phyloP scores from a whole-genome alignment of 2,329 filamentous ascomycete species.

The Phialophora macrospora region DNA sequence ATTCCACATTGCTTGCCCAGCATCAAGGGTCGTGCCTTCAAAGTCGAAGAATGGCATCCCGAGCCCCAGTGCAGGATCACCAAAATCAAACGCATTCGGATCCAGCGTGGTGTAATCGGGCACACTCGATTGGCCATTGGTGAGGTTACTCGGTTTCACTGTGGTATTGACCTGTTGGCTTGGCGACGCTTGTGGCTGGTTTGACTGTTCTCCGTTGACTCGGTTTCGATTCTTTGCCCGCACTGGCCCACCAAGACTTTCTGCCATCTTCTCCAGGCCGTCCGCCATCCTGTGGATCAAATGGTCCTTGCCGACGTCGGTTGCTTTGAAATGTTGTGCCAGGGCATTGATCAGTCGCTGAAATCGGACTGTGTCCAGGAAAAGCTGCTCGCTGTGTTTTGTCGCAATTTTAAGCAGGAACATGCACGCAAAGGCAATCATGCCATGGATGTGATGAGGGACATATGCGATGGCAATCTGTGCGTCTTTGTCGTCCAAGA shows the following conservation, averaged over 20 bases:
- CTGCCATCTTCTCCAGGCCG: slow-evolving; percentile 44
- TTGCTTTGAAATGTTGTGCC: slow-evolving; percentile 41
- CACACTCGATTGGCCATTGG: slow-evolving; percentile 27
- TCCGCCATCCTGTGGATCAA: slow-evolving; percentile 44
- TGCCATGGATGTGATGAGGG: slow-evolving; percentile 54
- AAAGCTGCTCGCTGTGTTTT: slow-evolving; percentile 47
- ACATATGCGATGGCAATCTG: slow-evolving; percentile 51
- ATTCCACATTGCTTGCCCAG: slow-evolving; percentile 35
- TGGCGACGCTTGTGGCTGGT: slow-evolving; percentile 23
- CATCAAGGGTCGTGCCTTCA: slow-evolving; percentile 39
- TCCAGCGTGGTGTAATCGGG: slow-evolving; percentile 35
- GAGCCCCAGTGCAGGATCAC: slow-evolving; percentile 37
- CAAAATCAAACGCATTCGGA: slow-evolving; percentile 38
- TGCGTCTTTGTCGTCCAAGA: slow-evolving; percentile 52
- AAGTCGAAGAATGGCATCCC: slow-evolving; percentile 42
- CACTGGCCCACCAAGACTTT: slow-evolving; percentile 35
- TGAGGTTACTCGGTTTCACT: slow-evolving; percentile 11
- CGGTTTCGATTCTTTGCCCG: slow-evolving; percentile 28
- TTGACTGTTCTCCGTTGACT: slow-evolving; percentile 28
- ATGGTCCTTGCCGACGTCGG: slow-evolving; percentile 42
- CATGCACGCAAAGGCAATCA: slow-evolving; percentile 55
- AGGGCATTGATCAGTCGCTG: slow-evolving; percentile 41
- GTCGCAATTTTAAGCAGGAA: slow-evolving; percentile 54
- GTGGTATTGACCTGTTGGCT: slow-evolving; percentile 23
- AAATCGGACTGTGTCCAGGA: slow-evolving; percentile 41